phyloP scores from a whole-genome alignment of 306 rosid genomes.

The Ceratonia siliqua region DNA sequence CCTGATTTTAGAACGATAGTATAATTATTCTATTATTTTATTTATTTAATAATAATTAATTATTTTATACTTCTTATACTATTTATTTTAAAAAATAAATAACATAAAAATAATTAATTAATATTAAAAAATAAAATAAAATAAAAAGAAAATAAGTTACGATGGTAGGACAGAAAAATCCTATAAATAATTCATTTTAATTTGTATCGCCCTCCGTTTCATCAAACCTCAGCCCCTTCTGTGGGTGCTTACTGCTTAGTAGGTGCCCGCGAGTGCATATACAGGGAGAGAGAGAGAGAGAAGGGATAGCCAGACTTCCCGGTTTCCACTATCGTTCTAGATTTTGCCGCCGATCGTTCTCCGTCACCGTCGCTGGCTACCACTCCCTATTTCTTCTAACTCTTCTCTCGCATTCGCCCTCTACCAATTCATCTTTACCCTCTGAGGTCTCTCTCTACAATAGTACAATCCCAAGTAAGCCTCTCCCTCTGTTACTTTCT shows the following conservation, averaged over 20 bases:
- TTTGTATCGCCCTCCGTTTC: neutral
- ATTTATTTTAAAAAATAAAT: too few species aligned
- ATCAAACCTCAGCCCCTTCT: neutral
- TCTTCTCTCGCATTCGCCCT: neutral
- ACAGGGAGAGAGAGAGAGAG: neutral
- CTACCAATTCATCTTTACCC: neutral
- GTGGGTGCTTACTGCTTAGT: too few species aligned
- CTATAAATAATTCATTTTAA: neutral
- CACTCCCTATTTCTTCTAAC: neutral
- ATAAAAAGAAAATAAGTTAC: neutral
- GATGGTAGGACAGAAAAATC: too few species aligned
- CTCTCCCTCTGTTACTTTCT: neutral
- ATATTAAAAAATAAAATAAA: too few species aligned
- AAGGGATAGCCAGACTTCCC: neutral
- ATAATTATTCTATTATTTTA: too few species aligned
- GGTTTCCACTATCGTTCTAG: neutral
- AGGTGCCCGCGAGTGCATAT: conserved; percentile 20
- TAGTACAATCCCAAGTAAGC: conserved; percentile 37
- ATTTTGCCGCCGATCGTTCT: conserved; percentile 45
- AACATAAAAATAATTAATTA: too few species aligned
- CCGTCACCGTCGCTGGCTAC: conserved; percentile 19
- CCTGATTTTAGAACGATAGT: too few species aligned
- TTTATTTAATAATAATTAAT: too few species aligned
- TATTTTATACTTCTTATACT: too few species aligned
- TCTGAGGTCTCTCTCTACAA: neutral